Percentiles rank a stretch among this genome's conserved stretches.
These are phyloP conservation scores for Psidium friedrichsthalianum DNA, from an alignment of 345 rosid species.

Conservation along the genomic window DNA sequence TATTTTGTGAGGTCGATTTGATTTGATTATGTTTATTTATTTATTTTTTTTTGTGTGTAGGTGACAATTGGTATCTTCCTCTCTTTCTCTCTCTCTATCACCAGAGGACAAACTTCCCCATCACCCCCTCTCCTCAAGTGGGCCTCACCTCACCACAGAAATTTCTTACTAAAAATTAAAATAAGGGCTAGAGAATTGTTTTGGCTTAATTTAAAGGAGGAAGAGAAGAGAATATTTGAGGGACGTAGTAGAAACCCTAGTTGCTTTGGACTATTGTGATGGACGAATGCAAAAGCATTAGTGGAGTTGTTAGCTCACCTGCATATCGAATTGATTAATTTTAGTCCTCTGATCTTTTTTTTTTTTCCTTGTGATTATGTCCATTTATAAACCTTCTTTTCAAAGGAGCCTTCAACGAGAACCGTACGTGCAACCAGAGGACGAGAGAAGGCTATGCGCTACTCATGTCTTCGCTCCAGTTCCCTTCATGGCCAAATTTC, in stretches of 20 bases:
- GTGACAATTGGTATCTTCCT: not conserved
- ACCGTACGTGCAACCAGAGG: too few relatives aligned
- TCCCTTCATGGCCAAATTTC: too few relatives aligned
- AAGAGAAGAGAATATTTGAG: not conserved
- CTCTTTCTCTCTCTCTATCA: not conserved
- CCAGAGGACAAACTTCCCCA: not conserved
- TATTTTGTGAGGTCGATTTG: not conserved
- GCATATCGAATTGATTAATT: not conserved
- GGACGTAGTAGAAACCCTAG: not conserved
- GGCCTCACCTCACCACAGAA: not conserved
- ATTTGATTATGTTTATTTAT: not conserved
- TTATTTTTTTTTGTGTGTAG: too few relatives aligned
- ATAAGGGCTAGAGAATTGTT: not conserved
- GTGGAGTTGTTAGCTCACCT: not conserved
- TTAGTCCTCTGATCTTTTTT: not conserved
- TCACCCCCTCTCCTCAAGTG: not conserved
- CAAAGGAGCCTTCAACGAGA: too few relatives aligned
- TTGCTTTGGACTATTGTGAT: not conserved
- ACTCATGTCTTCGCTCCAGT: too few relatives aligned
- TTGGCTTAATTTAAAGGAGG: not conserved
- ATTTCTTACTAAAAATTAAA: not conserved
- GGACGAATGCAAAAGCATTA: not conserved
- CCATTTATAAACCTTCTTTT: not conserved
- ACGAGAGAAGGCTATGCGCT: too few relatives aligned
- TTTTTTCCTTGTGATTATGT: not conserved